These are phyloP conservation scores for Gyromitra esculenta DNA, from an alignment of 2,329 filamentous ascomycete genomes.

Conservation along the genomic window DNA sequence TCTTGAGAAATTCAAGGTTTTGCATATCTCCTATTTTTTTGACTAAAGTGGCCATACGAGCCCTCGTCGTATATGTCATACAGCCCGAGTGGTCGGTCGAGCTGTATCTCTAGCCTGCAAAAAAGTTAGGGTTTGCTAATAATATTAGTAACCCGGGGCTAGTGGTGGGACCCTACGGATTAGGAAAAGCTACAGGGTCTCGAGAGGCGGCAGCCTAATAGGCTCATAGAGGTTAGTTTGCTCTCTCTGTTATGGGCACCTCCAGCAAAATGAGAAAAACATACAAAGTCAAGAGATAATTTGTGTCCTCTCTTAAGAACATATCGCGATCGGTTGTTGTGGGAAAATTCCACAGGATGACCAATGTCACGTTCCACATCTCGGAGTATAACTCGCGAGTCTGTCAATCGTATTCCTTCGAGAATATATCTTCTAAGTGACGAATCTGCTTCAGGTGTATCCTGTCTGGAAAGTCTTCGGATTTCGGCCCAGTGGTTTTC, in stretches of 20 bases:
- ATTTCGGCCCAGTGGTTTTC: constrained; percentile 69
- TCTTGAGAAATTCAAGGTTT: constrained; percentile 74
- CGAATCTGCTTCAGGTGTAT: constrained; percentile 69
- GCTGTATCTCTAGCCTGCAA: constrained; percentile 64
- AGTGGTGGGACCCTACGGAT: constrained; percentile 62
- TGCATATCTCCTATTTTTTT: constrained; percentile 70
- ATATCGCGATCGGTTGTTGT: constrained; percentile 4
- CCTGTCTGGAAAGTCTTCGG: constrained; percentile 67
- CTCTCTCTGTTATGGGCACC: too few relatives aligned
- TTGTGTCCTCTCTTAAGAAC: constrained; percentile 67
- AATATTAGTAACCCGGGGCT: too few relatives aligned
- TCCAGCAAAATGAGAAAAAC: background rate
- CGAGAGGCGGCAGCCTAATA: constrained; percentile 62
- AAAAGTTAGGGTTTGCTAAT: background rate
- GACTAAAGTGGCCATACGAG: constrained; percentile 71
- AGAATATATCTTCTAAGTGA: constrained; percentile 74
- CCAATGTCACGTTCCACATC: constrained; percentile 61
- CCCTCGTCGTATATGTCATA: constrained; percentile 74
- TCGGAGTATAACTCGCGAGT: constrained; percentile 70
- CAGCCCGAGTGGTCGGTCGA: constrained; percentile 70
- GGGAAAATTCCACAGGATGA: constrained; percentile 61
- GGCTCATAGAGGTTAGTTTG: too few relatives aligned
- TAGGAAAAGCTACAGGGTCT: constrained; percentile 70
- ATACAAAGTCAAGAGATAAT: constrained; percentile 71
- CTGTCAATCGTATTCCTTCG: constrained; percentile 75